A percentile compares a stretch with the other conserved stretches of the same genome.
Evolutionary conservation across 2,329 filamentous ascomycete genomes (phyloP).

Genomic region (Colletotrichum tofieldiae): DNA sequence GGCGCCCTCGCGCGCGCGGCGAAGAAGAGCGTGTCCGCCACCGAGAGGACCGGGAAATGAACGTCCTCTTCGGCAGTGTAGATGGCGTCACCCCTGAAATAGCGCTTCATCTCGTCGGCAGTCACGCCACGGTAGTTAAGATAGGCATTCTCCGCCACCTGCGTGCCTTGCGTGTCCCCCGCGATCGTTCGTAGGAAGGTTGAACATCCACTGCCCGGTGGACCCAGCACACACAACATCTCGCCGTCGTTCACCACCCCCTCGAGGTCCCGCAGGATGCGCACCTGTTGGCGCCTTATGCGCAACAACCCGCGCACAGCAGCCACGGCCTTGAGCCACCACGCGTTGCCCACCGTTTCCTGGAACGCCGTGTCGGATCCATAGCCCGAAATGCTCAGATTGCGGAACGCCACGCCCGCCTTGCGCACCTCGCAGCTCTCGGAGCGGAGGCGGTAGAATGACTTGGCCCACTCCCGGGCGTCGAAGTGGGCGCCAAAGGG

Average conservation of each 20-base stretch:
- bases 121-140: constrained; percentile 42
- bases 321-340: constrained; percentile 47
- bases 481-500: constrained; percentile 66
- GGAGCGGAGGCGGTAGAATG: constrained; percentile 46
- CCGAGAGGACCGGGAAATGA: constrained; percentile 72
- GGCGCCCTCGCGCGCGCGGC: constrained; percentile 70
- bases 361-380: constrained; percentile 37
- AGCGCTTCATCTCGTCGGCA: constrained; percentile 39
- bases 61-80: constrained; percentile 78
- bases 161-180: constrained; percentile 75
- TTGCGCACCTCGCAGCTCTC: constrained; percentile 49
- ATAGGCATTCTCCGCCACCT: constrained; percentile 42
- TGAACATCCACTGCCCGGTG: constrained; percentile 72
- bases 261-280: constrained; percentile 67
- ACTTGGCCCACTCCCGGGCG: constrained; percentile 56
- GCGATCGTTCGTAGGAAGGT: constrained; percentile 79
- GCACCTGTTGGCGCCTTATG: constrained; percentile 51
- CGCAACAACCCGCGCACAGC: constrained; percentile 27
- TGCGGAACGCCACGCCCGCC: constrained; percentile 59
- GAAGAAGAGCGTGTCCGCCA: constrained; percentile 75
- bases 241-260: constrained; percentile 68
- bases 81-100: constrained; percentile 72
- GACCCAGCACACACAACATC: constrained; percentile 71
- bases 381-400: constrained; percentile 56
- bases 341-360: constrained; percentile 41